Base-by-base conservation (phyloP, 2,329 filamentous ascomycete genomes). In the Harringtonia lauricola region DNA sequence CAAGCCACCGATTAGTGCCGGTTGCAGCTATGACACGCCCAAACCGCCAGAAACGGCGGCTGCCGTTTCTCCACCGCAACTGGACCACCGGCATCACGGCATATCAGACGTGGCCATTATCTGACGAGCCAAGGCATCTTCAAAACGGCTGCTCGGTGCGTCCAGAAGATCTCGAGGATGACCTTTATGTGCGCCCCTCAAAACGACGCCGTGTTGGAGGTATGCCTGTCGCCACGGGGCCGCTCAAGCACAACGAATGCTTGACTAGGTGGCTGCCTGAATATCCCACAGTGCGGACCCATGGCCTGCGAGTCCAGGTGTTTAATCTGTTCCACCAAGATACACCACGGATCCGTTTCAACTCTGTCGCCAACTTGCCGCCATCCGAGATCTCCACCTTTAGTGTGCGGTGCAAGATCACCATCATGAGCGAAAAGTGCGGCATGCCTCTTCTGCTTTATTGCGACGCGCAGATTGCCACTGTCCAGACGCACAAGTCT, bases 21-120 rank as follows among this genome's bases (percentile, higher is more conserved):
- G 8, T 31, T 10, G 36, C 24, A 36, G 24, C 36, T 24, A 43
- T 46, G 40, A 13, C 39, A 17, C 24, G 36, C 6, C 17, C 39
- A 7, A 42, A 21, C 21, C 31, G 44, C 21, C 43, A 37, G 8
- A 36, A 34, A 14, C 51, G 46, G 26, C 41, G 40, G 60, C 61
- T 69, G 45, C 71, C 73, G 47, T 76, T 71, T 57, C 67, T 76
- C 47, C 69, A 73, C 51, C 67, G 72, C 56, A 73, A 70, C 55
- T 74, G 68, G 70, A 62, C 67, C 49, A 65, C 61, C 48, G 65
- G 64, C 39, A 59, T 72, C 55, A 66, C 66, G 47, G 61, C 65
- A 47, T 60, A 60, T 52, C 64, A 69, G 67, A 41, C 65, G n/a
- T 50, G 47, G 47, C 18, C 19, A 4, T 24, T 44, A 3, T 24